Evolutionary conservation across 306 rosid species (phyloP), one percentile per base, ranked within the genome.

Genomic region (Trifolium fragiferum): DNA sequence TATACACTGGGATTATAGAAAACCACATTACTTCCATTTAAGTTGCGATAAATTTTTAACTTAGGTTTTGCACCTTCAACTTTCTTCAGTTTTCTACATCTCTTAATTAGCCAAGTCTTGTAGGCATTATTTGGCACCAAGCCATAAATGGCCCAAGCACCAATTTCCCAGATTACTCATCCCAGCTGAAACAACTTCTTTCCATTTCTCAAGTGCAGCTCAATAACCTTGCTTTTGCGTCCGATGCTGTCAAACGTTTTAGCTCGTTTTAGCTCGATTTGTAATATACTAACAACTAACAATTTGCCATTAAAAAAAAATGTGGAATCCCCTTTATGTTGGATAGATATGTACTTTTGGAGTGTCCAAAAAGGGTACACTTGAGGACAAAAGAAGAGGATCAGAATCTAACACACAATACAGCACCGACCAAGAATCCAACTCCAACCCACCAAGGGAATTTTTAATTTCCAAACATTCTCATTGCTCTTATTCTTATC

Each of bases 191-290:
- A 44, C 50, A 44, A 5, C 84, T 13, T 43, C 47, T 43, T 44
- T 12, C 50, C 16, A 4, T 44, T 44, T 44, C 50, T 44, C 15
- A 13, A 44, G 50, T 44, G 50, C 50, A 44, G 16, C 16, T 44
- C 50, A 93, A 91, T 77, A 91, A 83, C 77, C 94, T 93, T 21
- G 96, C 97, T 27, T 91, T 93, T n/a, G 98, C 98, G 68, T 91
- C 97, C 10, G 98, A 93, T 32, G 92, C 97, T 2, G 98, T 96
- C 1, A 93, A 91, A 46, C 87, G 89, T 18, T 55, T 91, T 16
- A 96, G 94, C 13, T 89, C 87, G 85, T 41, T 89, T 68, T n/a
- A n/a, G n/a, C n/a, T n/a, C n/a, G n/a, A n/a, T n/a, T n/a, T n/a
- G n/a, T n/a, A n/a, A n/a, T n/a, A n/a, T n/a, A n/a, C n/a, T n/a